phyloP scores from a whole-genome alignment of 371 early-diverging fungal genomes.

The Gilbertella persicaria region DNA sequence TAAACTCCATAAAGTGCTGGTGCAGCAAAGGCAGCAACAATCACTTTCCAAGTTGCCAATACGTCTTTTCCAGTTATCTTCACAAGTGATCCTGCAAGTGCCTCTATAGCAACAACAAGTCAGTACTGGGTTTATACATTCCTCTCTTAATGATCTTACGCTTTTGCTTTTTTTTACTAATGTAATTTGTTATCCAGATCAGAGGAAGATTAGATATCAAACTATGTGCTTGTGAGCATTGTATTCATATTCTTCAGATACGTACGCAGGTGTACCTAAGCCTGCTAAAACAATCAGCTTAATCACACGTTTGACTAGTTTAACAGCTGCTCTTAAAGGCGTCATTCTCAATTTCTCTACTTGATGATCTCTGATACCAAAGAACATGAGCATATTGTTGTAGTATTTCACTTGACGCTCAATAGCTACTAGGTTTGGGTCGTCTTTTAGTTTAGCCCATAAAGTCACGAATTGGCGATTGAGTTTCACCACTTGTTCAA shows the following conservation, averaged over 20 bases:
- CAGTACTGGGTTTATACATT: not conserved
- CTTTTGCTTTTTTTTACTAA: constrained; percentile 78
- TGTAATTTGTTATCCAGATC: constrained; percentile 65
- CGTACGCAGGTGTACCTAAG: constrained; percentile 88
- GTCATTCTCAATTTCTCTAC: constrained; percentile 81
- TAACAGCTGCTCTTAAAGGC: constrained; percentile 63
- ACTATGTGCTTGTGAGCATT: constrained; percentile 47
- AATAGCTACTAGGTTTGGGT: constrained; percentile 69
- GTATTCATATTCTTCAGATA: too few relatives aligned
- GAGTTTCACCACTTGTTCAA: constrained; percentile 80
- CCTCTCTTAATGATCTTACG: constrained; percentile 29
- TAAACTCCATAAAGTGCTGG: constrained; percentile 81
- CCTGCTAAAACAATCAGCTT: constrained; percentile 71
- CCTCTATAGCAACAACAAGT: constrained; percentile 55
- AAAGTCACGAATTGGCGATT: constrained; percentile 86
- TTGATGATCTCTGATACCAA: constrained; percentile 95
- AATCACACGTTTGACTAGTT: constrained; percentile 63
- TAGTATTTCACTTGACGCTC: constrained; percentile 76
- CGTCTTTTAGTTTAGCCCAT: constrained; percentile 71
- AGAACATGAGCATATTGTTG: constrained; percentile 81
- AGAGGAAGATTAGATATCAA: constrained; percentile 78
- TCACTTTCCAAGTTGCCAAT: constrained; percentile 94
- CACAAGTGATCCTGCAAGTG: constrained; percentile 87
- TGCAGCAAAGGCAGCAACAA: constrained; percentile 75
- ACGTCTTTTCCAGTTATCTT: constrained; percentile 95